Conservation (phyloP, 2,329 filamentous ascomycete species). For the Trichophyton verrucosum region DNA sequence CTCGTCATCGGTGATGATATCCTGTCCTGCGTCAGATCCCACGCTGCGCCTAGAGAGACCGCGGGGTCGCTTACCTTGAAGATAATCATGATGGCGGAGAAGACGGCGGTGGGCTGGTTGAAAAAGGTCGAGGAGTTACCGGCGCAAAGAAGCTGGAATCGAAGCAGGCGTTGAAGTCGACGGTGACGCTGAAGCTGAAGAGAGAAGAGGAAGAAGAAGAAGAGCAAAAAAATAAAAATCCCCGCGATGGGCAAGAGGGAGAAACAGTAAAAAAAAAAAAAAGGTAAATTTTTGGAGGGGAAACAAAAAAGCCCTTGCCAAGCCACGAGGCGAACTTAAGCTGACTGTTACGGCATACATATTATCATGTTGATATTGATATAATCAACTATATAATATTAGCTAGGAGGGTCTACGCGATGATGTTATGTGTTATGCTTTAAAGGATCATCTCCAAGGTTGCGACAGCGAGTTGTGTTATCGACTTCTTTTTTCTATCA, state of each 20-base stretch:
- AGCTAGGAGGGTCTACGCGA: no score
- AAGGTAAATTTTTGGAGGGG: not conserved
- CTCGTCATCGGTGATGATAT: slow-evolving; percentile 82
- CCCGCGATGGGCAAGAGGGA: not conserved
- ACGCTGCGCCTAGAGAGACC: slow-evolving; percentile 6
- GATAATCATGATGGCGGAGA: slow-evolving; percentile 53
- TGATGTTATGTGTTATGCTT: no score
- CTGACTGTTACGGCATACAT: no score
- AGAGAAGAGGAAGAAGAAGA: not conserved
- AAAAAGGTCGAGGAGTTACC: not conserved
- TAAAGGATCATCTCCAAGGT: no score
- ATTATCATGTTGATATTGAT: no score
- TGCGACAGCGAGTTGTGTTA: no score
- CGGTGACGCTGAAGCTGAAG: not conserved
- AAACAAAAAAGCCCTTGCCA: not conserved
- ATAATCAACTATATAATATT: no score
- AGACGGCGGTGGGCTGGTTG: not conserved
- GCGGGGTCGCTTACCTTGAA: slow-evolving; percentile 44
- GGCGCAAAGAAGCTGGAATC: no score
- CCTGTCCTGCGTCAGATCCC: slow-evolving; percentile 41
- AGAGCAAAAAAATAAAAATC: not conserved
- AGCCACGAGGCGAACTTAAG: not conserved
- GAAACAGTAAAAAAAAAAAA: not conserved
- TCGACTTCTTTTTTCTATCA: no score
- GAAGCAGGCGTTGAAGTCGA: no score